phyloP scores from a whole-genome alignment of 2,329 filamentous ascomycete species.

The Sphaerulina musiva region DNA sequence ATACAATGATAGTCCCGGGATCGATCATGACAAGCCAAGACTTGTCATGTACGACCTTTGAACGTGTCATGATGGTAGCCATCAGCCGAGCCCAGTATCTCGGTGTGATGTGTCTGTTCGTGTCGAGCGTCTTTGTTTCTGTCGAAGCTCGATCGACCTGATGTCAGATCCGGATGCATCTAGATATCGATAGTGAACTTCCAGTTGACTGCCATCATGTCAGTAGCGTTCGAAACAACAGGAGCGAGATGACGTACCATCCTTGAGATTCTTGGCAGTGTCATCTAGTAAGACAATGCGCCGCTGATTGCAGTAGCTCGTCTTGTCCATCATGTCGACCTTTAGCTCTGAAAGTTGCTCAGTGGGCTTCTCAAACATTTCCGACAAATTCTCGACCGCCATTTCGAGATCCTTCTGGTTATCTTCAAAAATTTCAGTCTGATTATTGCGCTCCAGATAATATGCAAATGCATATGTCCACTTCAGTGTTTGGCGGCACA shows the following conservation, averaged over 20 bases:
- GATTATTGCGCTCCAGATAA: constrained; percentile 90
- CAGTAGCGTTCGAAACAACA: neutral
- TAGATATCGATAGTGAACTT: constrained; percentile 31
- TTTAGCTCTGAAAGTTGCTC: constrained; percentile 77
- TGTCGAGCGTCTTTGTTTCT: neutral
- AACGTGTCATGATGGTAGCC: no score
- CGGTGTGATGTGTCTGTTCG: neutral
- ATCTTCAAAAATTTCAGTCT: constrained; percentile 95
- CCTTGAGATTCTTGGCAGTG: constrained; percentile 84
- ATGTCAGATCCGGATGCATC: neutral
- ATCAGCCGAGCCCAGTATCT: no score
- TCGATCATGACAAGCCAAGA: no score
- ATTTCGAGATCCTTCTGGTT: constrained; percentile 98
- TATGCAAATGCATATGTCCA: constrained; percentile 99
- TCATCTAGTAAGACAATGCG: constrained; percentile 84
- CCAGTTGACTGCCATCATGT: constrained; percentile 28
- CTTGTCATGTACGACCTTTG: no score
- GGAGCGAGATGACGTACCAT: constrained; percentile 56
- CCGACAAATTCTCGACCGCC: constrained; percentile 92
- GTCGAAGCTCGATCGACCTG: neutral
- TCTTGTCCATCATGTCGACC: constrained; percentile 98
- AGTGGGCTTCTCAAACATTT: constrained; percentile 99
- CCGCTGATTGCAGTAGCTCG: constrained; percentile 89
- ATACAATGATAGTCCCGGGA: no score
- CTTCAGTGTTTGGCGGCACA: constrained; percentile 95